Conservation (phyloP, 257 asterid species). For the Mitragyna speciosa region DNA sequence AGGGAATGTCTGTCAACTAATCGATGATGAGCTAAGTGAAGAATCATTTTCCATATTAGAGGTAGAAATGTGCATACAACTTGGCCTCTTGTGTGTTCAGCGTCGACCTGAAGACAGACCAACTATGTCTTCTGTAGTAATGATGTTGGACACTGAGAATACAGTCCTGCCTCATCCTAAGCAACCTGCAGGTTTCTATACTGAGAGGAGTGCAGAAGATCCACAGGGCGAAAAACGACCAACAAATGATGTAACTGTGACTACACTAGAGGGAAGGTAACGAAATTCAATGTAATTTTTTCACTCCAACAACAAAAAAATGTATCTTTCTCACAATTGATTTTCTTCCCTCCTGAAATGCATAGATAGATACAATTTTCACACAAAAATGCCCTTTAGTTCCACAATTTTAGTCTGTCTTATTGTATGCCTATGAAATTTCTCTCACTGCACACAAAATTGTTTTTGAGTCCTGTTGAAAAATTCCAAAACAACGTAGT, state of each 20-base stretch:
- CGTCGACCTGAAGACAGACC: slow-evolving; percentile 48
- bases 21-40: slow-evolving; percentile 26
- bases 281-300: not conserved
- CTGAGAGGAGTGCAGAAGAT: slow-evolving; percentile 16
- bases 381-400: no score
- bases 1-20: slow-evolving; percentile 33
- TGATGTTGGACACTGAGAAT: slow-evolving; percentile 39
- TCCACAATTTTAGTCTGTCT: no score
- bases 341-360: no score
- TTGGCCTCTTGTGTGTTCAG: slow-evolving; percentile 45
- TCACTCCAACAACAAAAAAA: no score
- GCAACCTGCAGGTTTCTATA: slow-evolving; percentile 41
- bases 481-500: no score
- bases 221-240: not conserved
- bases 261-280: not conserved
- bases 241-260: not conserved
- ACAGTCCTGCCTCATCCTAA: slow-evolving; percentile 34
- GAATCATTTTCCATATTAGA: slow-evolving; percentile 4
- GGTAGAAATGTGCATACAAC: slow-evolving; percentile 28
- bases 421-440: no score
- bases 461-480: no score
- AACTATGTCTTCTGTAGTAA: slow-evolving; percentile 39
- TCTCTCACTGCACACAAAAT: no score
- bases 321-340: no score
- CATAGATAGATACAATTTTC: no score